Percentiles rank a stretch among this genome's conserved stretches.
phyloP scores from a whole-genome alignment of 2,329 filamentous ascomycete species.

The Curvularia verruculosa region DNA sequence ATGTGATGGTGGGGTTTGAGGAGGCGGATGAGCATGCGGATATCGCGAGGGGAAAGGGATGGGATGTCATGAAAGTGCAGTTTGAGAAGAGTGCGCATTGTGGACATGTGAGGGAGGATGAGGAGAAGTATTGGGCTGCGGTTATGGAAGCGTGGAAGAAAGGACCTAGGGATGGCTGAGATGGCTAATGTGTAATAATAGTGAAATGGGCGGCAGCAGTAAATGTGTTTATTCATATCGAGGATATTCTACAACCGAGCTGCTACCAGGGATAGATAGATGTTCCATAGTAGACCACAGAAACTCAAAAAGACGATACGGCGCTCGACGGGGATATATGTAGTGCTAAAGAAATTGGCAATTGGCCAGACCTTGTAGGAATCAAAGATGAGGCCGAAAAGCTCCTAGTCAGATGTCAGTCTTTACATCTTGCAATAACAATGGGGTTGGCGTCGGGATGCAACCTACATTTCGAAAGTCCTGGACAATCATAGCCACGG shows the following conservation, averaged over 20 bases:
- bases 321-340: constrained; percentile 70
- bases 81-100: constrained; percentile 67
- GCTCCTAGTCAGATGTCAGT: constrained; percentile 29
- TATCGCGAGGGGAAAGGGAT: constrained; percentile 57
- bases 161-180: constrained; percentile 16
- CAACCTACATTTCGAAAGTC: constrained; percentile 49
- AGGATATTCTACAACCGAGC: constrained; percentile 32
- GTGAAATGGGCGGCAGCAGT: not conserved
- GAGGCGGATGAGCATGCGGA: constrained; percentile 64
- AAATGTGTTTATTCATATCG: constrained; percentile 7
- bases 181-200: not conserved
- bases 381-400: constrained; percentile 55
- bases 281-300: constrained; percentile 75
- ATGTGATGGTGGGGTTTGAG: constrained; percentile 61
- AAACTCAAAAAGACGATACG: constrained; percentile 74
- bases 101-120: constrained; percentile 64
- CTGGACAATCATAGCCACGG: constrained; percentile 34
- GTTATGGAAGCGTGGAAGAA: constrained; percentile 42
- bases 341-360: constrained; percentile 74
- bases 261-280: constrained; percentile 72
- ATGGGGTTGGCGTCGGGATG: no score
- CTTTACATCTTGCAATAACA: constrained; percentile 30
- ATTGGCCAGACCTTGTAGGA: constrained; percentile 76
- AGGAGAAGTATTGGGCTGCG: constrained; percentile 63
- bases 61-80: constrained; percentile 55